Conservation (phyloP, 2,329 filamentous ascomycete genomes). For the Truncatella angustata region DNA sequence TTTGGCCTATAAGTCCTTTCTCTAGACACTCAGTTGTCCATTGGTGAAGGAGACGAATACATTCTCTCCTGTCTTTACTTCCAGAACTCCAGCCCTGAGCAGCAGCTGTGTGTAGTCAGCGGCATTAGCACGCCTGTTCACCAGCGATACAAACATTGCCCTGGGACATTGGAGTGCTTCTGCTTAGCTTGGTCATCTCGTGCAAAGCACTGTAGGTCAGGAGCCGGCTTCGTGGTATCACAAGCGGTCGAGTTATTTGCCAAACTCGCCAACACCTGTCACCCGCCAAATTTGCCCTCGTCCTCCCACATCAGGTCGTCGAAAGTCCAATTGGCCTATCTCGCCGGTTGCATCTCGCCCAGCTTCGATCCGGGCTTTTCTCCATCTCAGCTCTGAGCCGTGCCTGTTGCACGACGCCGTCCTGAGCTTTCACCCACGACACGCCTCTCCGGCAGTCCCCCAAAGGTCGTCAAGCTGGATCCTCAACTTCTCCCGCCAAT, state of each 20-base stretch:
- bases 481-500: constrained; percentile 65
- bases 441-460: constrained; percentile 25
- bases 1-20: not conserved
- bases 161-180: too few species aligned
- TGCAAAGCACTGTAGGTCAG: constrained; percentile 4
- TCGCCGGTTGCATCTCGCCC: not conserved
- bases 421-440: not conserved
- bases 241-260: constrained; percentile 14
- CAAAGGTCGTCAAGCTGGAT: constrained; percentile 87
- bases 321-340: not conserved
- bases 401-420: not conserved
- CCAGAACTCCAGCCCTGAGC: too few species aligned
- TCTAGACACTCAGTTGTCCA: not conserved
- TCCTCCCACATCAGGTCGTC: not conserved
- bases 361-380: not conserved
- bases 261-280: not conserved
- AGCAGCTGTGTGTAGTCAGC: too few species aligned
- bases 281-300: not conserved
- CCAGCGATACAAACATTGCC: not conserved
- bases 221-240: constrained; percentile 11
- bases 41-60: not conserved
- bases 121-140: not conserved
- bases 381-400: constrained; percentile 6
- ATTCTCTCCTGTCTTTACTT: too few species aligned
- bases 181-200: too few species aligned